phyloP scores from a whole-genome alignment of 164 flowering plant species.

The Akebia trifoliata region DNA sequence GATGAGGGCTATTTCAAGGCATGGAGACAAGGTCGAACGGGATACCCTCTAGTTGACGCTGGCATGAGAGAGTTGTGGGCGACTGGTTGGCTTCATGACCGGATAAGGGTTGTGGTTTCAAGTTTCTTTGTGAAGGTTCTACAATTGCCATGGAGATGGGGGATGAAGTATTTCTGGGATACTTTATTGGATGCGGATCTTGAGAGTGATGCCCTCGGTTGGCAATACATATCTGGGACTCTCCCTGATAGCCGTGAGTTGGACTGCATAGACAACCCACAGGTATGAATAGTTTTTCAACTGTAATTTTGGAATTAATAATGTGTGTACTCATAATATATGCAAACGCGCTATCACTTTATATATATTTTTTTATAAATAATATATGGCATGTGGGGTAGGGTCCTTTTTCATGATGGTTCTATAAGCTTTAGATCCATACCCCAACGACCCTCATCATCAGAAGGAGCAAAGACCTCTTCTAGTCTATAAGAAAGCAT shows the following conservation, averaged over 20 bases:
- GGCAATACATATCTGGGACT: slow-evolving; percentile 96
- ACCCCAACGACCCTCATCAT: too few species aligned
- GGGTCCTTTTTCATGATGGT: too few species aligned
- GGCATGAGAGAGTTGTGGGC: slow-evolving; percentile 99
- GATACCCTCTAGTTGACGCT: slow-evolving; percentile 96
- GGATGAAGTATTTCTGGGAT: slow-evolving; percentile 99
- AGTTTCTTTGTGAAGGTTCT: slow-evolving; percentile 97
- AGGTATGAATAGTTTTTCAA: slow-evolving; percentile 52
- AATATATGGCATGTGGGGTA: too few species aligned
- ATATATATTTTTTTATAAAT: too few species aligned
- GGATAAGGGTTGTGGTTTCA: slow-evolving; percentile 90
- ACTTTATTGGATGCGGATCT: slow-evolving; percentile 97
- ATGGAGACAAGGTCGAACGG: slow-evolving; percentile 99
- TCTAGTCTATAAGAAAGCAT: too few species aligned
- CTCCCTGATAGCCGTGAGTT: slow-evolving; percentile 89
- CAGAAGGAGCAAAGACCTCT: too few species aligned
- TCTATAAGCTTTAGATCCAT: too few species aligned
- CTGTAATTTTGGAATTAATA: too few species aligned
- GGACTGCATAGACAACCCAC: slow-evolving; percentile 91
- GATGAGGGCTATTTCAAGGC: slow-evolving; percentile 79
- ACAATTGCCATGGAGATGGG: slow-evolving; percentile 98
- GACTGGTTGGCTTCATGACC: slow-evolving; percentile 94
- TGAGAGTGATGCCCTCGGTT: slow-evolving; percentile 96
- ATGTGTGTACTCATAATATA: too few species aligned
- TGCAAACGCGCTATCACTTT: too few species aligned